Conservation (phyloP, 73 alveolate species). For the Vitrella brassicaformis region DNA sequence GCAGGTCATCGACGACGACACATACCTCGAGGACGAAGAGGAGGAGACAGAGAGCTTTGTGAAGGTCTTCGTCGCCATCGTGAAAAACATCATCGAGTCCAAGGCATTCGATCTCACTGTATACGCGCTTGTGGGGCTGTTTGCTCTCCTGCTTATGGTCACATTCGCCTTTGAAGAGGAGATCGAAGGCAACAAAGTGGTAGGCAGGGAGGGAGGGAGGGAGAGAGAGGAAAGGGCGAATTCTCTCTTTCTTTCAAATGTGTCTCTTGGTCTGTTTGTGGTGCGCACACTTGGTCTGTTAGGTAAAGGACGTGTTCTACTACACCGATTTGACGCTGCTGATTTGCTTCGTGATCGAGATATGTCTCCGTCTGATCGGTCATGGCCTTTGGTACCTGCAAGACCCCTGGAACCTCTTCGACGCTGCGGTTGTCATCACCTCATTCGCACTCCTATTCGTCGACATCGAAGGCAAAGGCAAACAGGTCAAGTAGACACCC, state of each 20-base stretch:
- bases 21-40: not conserved
- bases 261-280: not conserved
- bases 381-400: conserved; percentile 31
- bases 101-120: not conserved
- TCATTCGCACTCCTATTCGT: conserved; percentile 40
- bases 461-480: conserved; percentile 10
- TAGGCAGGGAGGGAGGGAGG: not conserved
- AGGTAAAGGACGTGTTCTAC: conserved; percentile 3
- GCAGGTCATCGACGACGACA: not conserved
- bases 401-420: conserved; percentile 42
- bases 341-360: conserved; percentile 38
- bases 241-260: not conserved
- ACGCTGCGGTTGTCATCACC: conserved; percentile 33
- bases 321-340: conserved; percentile 22
- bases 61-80: not conserved
- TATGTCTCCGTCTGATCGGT: conserved; percentile 20
- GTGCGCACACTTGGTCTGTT: not conserved
- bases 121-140: not conserved
- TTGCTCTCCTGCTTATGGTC: not conserved
- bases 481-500: too few relatives aligned
- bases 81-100: too few relatives aligned
- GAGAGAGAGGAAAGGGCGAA: not conserved
- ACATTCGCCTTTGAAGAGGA: not conserved
- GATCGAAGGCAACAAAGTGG: not conserved
- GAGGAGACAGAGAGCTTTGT: not conserved